A percentile compares a stretch with the other conserved stretches of the same genome.
Evolutionary conservation across 192 early-diverging fungal species (phyloP).

Genomic region (Podila horticola): DNA sequence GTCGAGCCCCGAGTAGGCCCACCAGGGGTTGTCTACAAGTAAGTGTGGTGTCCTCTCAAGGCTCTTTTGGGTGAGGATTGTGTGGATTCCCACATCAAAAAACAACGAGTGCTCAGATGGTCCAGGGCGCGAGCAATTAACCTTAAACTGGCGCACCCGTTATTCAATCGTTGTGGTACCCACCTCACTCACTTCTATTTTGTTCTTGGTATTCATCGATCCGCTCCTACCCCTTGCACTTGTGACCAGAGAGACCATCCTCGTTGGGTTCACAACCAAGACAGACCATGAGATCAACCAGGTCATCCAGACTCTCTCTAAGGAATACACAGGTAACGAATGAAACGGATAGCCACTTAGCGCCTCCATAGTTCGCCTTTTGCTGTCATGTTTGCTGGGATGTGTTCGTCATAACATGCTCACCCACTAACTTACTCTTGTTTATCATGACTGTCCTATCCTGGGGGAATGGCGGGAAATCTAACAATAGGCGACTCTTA

Average conservation of each 20-base stretch:
- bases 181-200: background rate
- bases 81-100: background rate
- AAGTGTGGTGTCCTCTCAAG: conserved; percentile 2
- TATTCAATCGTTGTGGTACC: too few species aligned
- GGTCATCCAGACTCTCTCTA: conserved; percentile 43
- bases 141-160: too few species aligned
- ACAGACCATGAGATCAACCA: conserved; percentile 43
- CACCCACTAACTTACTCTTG: background rate
- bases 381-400: background rate
- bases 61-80: background rate
- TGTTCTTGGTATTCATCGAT: background rate
- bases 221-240: background rate
- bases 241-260: conserved; percentile 29
- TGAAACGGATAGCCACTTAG: background rate
- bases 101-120: too few species aligned
- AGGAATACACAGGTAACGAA: conserved; percentile 44
- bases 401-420: background rate
- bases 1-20: conserved; percentile 50
- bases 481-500: conserved; percentile 49
- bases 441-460: background rate
- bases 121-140: too few species aligned
- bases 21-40: conserved; percentile 56
- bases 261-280: conserved; percentile 45
- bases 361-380: background rate
- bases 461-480: background rate